Evolutionary conservation across 371 early-diverging fungal genomes (phyloP).

Genomic region (Actinomucor elegans): DNA sequence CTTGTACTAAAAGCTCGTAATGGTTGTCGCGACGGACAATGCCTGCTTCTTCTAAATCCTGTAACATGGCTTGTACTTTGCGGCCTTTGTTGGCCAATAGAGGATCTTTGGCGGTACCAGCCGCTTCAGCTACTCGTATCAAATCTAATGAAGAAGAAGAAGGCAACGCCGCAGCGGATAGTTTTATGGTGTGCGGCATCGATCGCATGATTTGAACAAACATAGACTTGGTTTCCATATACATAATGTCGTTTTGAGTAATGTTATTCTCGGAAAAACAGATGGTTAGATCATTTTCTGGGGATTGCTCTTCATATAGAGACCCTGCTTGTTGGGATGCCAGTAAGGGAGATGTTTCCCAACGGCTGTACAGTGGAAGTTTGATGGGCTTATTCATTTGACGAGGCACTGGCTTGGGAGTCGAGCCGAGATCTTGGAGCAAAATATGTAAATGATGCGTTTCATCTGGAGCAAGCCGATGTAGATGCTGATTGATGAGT

Average conservation of each 20-base stretch:
- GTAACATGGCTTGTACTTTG: slow-evolving; percentile 90
- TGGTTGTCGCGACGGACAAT: slow-evolving; percentile 79
- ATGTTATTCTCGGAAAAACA: slow-evolving; percentile 81
- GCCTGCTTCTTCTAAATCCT: slow-evolving; percentile 77
- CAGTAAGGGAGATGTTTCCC: slow-evolving; percentile 71
- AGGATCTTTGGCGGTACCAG: slow-evolving; percentile 84
- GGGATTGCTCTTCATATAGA: too few species aligned
- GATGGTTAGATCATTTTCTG: slow-evolving; percentile 54
- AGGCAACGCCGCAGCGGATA: background rate
- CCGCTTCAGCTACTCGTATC: slow-evolving; percentile 75
- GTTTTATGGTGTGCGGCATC: slow-evolving; percentile 51
- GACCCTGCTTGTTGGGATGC: background rate
- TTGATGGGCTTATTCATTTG: slow-evolving; percentile 79
- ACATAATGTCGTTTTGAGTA: slow-evolving; percentile 90
- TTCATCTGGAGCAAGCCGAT: slow-evolving; percentile 73
- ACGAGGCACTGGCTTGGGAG: slow-evolving; percentile 77
- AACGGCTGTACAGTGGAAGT: slow-evolving; percentile 83
- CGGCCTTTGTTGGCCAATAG: slow-evolving; percentile 87
- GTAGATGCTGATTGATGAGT: slow-evolving; percentile 77
- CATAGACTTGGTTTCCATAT: slow-evolving; percentile 93
- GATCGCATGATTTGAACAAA: slow-evolving; percentile 92
- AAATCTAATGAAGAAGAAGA: slow-evolving; percentile 50
- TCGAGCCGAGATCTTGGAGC: slow-evolving; percentile 73
- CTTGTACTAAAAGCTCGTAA: slow-evolving; percentile 82
- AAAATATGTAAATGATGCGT: slow-evolving; percentile 77